Base-by-base conservation (phyloP, 306 rosid genomes). In the Acmispon strigosus region DNA sequence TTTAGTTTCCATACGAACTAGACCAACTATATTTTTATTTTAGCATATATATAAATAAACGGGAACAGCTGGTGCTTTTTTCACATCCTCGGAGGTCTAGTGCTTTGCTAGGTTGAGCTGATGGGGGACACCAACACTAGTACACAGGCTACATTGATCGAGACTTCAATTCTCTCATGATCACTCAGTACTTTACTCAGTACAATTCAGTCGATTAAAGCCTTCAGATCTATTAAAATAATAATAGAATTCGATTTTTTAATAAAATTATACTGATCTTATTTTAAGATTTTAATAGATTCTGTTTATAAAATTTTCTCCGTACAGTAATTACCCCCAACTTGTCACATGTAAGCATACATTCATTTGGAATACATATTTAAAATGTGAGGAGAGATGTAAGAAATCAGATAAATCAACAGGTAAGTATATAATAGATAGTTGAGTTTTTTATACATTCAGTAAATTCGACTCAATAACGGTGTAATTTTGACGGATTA, bases 41-140 rank as follows among this genome's bases (percentile, higher is more conserved):
- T 39, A 18, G 27, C 16, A 19, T 0, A 29, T 8, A 47, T n/a
- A n/a, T n/a, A n/a, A n/a, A n/a, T 64, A 39, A 70, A 76, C 75
- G 24, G 62, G 29, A 66, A 80, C 69, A 72, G 78, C 56, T 68
- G 37, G 63, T 22, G 74, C 48, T 39, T 24, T 37, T 59, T 18
- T 36, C 68, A 62, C 9, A 18, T 34, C 19, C 10, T 62, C 8
- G 48, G 39, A 15, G 27, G 29, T 19, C 24, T 61, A 5, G 76
- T 76, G 67, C 62, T 57, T 72, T 76, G 69, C 32, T 47, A 32
- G 39, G 75, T 56, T 69, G 77, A 83, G 84, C 73, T 36, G 82
- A 62, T 72, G 84, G 84, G 85, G 73, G 88, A 84, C 91, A 68
- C 81, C 73, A 57, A 36, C 7, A 36, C 20, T 47, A 16, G 16